Conservation (phyloP, 2,329 filamentous ascomycete species). For the Aureobasidium pullulans region DNA sequence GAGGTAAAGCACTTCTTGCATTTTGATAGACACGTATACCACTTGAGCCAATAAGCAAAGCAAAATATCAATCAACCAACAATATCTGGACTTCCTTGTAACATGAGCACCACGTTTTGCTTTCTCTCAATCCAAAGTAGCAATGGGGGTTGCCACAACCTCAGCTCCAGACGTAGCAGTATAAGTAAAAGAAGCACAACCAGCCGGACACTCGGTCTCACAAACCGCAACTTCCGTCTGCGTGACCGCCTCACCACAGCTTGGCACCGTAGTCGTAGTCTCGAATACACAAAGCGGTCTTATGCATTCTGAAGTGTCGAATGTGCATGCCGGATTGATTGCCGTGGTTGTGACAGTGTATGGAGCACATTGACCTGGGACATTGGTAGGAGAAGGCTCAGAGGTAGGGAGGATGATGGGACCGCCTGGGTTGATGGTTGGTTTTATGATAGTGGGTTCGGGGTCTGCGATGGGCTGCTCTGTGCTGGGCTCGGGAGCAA, state of each 20-base stretch:
- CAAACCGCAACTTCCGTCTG: slow-evolving; percentile 16
- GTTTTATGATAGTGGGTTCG: neutral
- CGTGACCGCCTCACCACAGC: neutral
- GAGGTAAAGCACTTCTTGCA: too few species aligned
- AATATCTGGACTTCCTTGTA: too few species aligned
- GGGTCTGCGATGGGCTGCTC: neutral
- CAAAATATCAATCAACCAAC: too few species aligned
- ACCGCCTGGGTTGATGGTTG: neutral
- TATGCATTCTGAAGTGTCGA: slow-evolving; percentile 7
- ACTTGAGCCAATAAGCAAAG: too few species aligned
- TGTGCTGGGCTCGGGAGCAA: neutral
- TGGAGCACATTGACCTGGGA: neutral
- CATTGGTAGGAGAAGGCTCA: neutral
- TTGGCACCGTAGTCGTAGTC: slow-evolving; percentile 13
- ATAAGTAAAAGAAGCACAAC: slow-evolving; percentile 15
- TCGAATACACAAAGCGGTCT: slow-evolving; percentile 10
- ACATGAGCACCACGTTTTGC: too few species aligned
- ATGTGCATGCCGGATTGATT: slow-evolving; percentile 2
- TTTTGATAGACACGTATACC: too few species aligned
- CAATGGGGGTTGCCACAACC: neutral
- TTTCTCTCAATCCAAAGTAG: neutral
- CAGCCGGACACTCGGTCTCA: slow-evolving; percentile 19
- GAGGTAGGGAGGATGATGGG: neutral
- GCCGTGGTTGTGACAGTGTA: slow-evolving; percentile 12
- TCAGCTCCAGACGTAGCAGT: neutral